These are phyloP conservation scores for Ogataea glucozyma DNA, from an alignment of 805 yeast species.

Conservation along the genomic window DNA sequence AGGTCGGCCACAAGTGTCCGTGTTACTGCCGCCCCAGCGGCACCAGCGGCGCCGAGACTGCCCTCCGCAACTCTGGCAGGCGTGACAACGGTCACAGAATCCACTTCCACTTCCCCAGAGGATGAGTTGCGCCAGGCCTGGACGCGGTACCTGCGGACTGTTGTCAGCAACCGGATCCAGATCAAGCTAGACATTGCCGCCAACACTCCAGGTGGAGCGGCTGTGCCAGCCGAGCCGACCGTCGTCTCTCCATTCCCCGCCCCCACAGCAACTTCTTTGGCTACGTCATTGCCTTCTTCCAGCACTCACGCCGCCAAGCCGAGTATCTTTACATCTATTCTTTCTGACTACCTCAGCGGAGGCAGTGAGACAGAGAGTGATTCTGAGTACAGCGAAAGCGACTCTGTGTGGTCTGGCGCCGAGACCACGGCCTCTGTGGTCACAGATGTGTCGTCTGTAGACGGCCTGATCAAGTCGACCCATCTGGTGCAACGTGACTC, in stretches of 20 bases:
- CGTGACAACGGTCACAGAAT: too few species aligned
- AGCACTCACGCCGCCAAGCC: slow-evolving; percentile 11
- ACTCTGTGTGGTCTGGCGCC: slow-evolving; percentile 6
- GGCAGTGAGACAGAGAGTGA: slow-evolving; percentile 13
- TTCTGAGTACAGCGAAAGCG: not conserved
- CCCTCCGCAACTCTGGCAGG: too few species aligned
- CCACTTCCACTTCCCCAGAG: not conserved
- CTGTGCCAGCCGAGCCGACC: not conserved
- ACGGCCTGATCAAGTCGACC: too few species aligned
- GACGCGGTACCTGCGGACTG: slow-evolving; percentile 30
- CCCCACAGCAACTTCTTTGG: not conserved
- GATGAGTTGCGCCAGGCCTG: slow-evolving; percentile 27
- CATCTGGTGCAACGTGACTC: slow-evolving; percentile 15
- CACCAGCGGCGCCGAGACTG: not conserved
- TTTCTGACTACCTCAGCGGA: slow-evolving; percentile 19
- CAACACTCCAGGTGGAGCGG: slow-evolving; percentile 8
- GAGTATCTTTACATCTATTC: slow-evolving; percentile 22
- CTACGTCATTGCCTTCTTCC: not conserved
- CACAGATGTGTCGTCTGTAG: slow-evolving; percentile 16
- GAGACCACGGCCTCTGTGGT: slow-evolving; percentile 15
- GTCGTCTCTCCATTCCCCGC: too few species aligned
- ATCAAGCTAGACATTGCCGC: slow-evolving; percentile 30
- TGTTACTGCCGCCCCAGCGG: not conserved
- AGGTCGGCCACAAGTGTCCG: not conserved
- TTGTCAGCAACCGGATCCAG: slow-evolving; percentile 29